Percentiles rank a stretch among this genome's conserved stretches.
Evolutionary conservation across 1,139 yeast species (phyloP).

Genomic region (Yamadazyma buinensis): DNA sequence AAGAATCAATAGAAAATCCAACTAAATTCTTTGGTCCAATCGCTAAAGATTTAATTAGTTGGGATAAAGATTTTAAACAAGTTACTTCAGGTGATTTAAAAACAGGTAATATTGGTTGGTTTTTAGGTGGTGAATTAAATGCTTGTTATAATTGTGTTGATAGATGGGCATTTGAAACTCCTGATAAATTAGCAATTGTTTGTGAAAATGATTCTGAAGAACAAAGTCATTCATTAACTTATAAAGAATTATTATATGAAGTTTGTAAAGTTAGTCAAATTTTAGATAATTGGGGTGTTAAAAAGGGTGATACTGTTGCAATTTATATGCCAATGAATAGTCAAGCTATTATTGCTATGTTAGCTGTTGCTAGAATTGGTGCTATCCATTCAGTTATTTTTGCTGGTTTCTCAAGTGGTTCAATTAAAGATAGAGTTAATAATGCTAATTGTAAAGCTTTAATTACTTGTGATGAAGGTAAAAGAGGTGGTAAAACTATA

Average conservation of each 20-base stretch:
- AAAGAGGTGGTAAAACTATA: slow-evolving; percentile 92
- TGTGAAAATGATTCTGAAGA: slow-evolving; percentile 93
- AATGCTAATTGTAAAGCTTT: slow-evolving; percentile 88
- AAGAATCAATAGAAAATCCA: slow-evolving; percentile 77
- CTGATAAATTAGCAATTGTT: slow-evolving; percentile 84
- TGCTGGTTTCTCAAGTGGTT: slow-evolving; percentile 96
- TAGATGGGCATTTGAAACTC: slow-evolving; percentile 85
- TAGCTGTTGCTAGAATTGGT: slow-evolving; percentile 93
- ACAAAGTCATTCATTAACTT: slow-evolving; percentile 72
- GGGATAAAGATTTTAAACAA: slow-evolving; percentile 80
- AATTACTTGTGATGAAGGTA: slow-evolving; percentile 94
- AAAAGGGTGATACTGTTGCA: slow-evolving; percentile 94
- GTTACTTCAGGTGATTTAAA: slow-evolving; percentile 71
- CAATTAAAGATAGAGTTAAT: slow-evolving; percentile 83
- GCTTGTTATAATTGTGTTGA: slow-evolving; percentile 96
- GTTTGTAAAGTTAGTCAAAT: slow-evolving; percentile 90
- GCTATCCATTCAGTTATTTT: slow-evolving; percentile 95
- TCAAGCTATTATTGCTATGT: slow-evolving; percentile 89
- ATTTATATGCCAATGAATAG: slow-evolving; percentile 97
- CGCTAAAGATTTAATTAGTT: slow-evolving; percentile 73
- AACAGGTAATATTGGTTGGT: slow-evolving; percentile 89
- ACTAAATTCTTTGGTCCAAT: slow-evolving; percentile 78
- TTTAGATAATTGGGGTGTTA: slow-evolving; percentile 79
- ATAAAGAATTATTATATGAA: slow-evolving; percentile 80
- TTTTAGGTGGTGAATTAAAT: slow-evolving; percentile 86